Base-by-base conservation (phyloP, 805 yeast genomes). In the Saturnispora serradocipensis region DNA sequence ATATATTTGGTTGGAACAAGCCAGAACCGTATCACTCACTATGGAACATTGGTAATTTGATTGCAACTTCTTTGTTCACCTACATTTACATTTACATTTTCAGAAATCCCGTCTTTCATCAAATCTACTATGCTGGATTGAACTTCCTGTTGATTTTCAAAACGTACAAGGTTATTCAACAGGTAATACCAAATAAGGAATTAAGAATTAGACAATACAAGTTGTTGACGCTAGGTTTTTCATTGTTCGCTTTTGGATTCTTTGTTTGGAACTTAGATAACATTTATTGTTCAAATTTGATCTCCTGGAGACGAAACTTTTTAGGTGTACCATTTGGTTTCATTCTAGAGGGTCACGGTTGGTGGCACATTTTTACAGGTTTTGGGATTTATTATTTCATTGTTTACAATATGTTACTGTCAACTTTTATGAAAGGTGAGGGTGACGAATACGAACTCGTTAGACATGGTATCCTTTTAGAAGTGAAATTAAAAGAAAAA, bases 311-410 rank as follows among this genome's bases (percentile, higher is more conserved):
- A 65, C 76, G 93, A 53, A 58, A 69, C 4, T 53, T 55, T 16
- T 65, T 81, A 13, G 95, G 97, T 3, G 76, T 85, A 70, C 97
- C 97, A 1, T 77, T 84, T 49, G 98, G 98, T 1, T 77, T 88
- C 54, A 57, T 91, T 3, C 72, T 91, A 35, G 98, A 91, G 67
- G 85, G 95, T 28, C 98, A 91, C 62, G 96, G 95, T 24, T 91
- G 97, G 97, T 91, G 98, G 98, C 98, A 91, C 64, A 70, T 86
- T 10, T 74, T 86, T 56, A 86, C 93, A 0, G 95, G 96, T 0
- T 71, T 81, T 20, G 96, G 97, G 2, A 93, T 91, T 10, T 91
- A 91, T 67, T 84, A 75, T 64, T 90, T 88, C 68, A 76, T 90
- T 57, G 81, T 86, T 3, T 88, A 85, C 63, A 76, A 86, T 61